These are phyloP conservation scores for Mycena olivaceomarginata DNA, from an alignment of 768 basidiomycete species.

Conservation along the genomic window DNA sequence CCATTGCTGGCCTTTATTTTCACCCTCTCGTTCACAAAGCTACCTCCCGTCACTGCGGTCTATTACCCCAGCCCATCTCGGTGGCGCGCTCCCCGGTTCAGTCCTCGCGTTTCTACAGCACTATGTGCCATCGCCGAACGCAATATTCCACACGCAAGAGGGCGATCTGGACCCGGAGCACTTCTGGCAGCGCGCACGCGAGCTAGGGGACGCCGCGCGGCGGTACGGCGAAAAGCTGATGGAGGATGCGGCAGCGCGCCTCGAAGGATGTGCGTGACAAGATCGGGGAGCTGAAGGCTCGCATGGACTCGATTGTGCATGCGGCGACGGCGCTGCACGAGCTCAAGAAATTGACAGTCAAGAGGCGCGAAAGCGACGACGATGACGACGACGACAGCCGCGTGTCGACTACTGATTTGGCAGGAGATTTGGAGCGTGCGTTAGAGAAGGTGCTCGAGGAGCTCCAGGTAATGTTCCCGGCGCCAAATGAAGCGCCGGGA, in stretches of 20 bases:
- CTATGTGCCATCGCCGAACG: not conserved
- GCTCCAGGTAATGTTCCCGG: constrained; percentile 49
- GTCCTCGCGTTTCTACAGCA: not conserved
- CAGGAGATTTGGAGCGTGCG: constrained; percentile 44
- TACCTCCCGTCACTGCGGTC: constrained; percentile 13
- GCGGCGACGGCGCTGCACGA: not conserved
- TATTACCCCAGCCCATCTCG: constrained; percentile 6
- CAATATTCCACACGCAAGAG: constrained; percentile 5
- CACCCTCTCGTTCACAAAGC: not conserved
- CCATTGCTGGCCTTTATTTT: constrained; percentile 13
- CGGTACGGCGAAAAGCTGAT: not conserved
- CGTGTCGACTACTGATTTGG: constrained; percentile 38
- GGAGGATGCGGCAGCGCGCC: not conserved
- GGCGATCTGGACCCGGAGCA: constrained; percentile 4
- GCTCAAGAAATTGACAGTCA: not conserved
- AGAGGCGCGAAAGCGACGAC: not conserved
- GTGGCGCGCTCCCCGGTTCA: not conserved
- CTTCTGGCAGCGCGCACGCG: constrained; percentile 36
- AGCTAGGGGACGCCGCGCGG: constrained; percentile 11
- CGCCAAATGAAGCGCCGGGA: constrained; percentile 53
- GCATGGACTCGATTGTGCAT: not conserved
- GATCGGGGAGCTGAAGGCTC: not conserved
- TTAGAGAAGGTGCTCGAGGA: constrained; percentile 51
- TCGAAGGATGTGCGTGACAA: not conserved
- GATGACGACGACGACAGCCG: not conserved